phyloP scores from a whole-genome alignment of 179 eudicot genomes.

The Monotropa hypopitys region DNA sequence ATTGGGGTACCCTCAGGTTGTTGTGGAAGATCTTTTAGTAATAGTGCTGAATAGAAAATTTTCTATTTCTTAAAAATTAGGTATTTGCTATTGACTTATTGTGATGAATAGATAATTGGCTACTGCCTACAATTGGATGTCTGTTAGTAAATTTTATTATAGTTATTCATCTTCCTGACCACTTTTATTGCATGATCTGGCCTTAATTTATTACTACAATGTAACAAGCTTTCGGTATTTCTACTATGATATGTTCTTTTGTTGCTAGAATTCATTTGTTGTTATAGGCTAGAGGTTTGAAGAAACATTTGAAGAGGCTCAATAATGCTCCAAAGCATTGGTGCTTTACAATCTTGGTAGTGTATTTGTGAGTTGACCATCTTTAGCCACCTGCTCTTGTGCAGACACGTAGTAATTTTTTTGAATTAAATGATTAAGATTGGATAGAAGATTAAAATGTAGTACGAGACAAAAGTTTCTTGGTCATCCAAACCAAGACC shows the following conservation, averaged over 20 bases:
- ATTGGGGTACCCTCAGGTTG: too few relatives aligned
- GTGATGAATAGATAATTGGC: neutral
- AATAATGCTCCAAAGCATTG: constrained; percentile 49
- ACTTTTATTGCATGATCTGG: neutral
- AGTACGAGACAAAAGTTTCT: too few relatives aligned
- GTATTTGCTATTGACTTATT: too few relatives aligned
- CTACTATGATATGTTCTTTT: neutral
- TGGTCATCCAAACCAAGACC: too few relatives aligned
- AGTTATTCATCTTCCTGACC: neutral
- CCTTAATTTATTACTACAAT: neutral
- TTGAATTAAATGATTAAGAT: too few relatives aligned
- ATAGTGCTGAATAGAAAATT: too few relatives aligned
- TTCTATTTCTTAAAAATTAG: too few relatives aligned
- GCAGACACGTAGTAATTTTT: too few relatives aligned
- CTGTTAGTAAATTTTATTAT: neutral
- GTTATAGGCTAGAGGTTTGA: constrained; percentile 41
- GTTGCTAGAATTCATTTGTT: neutral
- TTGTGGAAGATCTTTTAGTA: neutral
- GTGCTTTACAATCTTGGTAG: constrained; percentile 52
- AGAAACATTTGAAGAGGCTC: constrained; percentile 55
- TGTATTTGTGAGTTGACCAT: constrained; percentile 35
- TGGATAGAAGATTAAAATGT: too few relatives aligned
- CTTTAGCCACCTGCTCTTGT: neutral
- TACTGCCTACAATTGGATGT: neutral
- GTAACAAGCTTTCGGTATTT: neutral